Percentiles rank a stretch among this genome's conserved stretches.
Conservation (phyloP, 164 flowering plant species). For the Cinnamomum micranthum region DNA sequence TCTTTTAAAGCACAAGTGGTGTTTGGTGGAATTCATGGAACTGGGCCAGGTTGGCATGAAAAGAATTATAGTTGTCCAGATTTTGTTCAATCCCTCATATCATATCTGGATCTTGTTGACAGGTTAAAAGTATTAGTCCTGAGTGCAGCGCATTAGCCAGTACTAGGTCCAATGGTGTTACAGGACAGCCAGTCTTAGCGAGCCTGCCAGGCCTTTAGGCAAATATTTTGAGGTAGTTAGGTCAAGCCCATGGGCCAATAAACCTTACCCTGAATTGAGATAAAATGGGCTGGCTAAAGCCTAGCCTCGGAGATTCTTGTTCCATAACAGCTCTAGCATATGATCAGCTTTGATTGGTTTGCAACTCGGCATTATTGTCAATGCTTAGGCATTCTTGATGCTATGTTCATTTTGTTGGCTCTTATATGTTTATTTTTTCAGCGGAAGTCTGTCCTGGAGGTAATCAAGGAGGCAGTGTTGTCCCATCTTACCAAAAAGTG, state of each 20-base stretch:
- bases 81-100: too few species aligned
- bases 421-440: slow-evolving; percentile 20
- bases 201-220: background rate
- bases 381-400: too few species aligned
- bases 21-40: too few species aligned
- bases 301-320: background rate
- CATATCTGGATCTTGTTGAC: background rate
- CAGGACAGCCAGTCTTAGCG: background rate
- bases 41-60: too few species aligned
- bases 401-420: too few species aligned
- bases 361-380: too few species aligned
- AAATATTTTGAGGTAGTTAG: background rate
- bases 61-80: too few species aligned
- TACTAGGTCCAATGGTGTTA: background rate
- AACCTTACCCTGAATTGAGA: background rate
- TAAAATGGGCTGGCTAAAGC: background rate
- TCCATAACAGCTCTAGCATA: background rate
- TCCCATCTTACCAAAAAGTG: slow-evolving; percentile 90
- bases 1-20: too few species aligned
- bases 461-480: slow-evolving; percentile 84
- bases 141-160: background rate
- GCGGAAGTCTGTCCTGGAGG: slow-evolving; percentile 84
- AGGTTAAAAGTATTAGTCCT: background rate
- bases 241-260: background rate
- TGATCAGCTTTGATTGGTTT: too few species aligned